Base-by-base conservation (phyloP, 2,329 filamentous ascomycete species). In the Lasiodiplodia hormozganensis region DNA sequence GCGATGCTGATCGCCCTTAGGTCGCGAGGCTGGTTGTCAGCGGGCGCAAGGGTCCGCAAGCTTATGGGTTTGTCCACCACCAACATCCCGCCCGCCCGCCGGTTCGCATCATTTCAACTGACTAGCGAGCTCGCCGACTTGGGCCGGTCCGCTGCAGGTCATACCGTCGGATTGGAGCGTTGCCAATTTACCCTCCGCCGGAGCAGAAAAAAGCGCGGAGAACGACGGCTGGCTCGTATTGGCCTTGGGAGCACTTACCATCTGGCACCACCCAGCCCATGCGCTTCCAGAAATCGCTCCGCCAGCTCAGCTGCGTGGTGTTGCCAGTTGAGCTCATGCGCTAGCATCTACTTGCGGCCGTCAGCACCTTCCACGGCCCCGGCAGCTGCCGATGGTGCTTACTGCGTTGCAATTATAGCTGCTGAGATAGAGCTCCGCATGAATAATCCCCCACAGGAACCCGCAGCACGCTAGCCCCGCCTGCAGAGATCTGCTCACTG, bases 321-420 rank as follows among this genome's bases (percentile, higher is more conserved):
- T 25, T 31, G 21, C 43, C 28, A 54, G 62, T 65, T 14, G 14
- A 11, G 25, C 47, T 54, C 47, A 25, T 65, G 36, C 62, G 52
- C 31, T 54, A 65, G 49, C 25, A 78, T 3, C 77, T 77, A n/a
- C 77, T 76, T 16, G 72, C 74, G 2, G 77, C 75, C 18, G 76
- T 79, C 28, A 79, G 57, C n/a, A 72, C 72, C 57, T 79, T 78
- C 68, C 76, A 73, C 5, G 76, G 75, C 58, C 76, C 72, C 5
- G 43, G 76, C 74, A 1, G 75, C 76, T 38, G 40, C 76, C 76
- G 11, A 78, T 75, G 14, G 65, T 71, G 16, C 76, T 72, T 14
- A 69, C 60, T 16, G 16, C 25, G 7, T 65, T 53, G 0, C 62
- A 62, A 3, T 74, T 65, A 2, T 73, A 75, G 21, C 68, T 69